phyloP scores from a whole-genome alignment of 805 yeast genomes.

The Candida parachauliodes region DNA sequence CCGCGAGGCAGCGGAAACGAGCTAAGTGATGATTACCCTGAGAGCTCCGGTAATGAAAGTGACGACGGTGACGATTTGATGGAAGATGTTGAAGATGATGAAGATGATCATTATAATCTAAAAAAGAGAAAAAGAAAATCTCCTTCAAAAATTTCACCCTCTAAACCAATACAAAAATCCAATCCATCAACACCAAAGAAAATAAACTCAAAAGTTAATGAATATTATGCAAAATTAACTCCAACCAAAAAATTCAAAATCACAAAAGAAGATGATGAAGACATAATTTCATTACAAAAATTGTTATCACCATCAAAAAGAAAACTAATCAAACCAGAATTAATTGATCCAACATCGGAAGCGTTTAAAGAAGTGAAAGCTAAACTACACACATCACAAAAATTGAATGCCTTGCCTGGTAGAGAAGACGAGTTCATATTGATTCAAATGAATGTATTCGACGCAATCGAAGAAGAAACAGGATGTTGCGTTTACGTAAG shows the following conservation, averaged over 20 bases:
- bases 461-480: slow-evolving; percentile 62
- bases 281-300: slow-evolving; percentile 11
- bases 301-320: slow-evolving; percentile 13
- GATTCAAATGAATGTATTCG: slow-evolving; percentile 64
- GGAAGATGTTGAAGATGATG: slow-evolving; percentile 16
- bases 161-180: slow-evolving; percentile 6
- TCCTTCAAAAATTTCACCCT: slow-evolving; percentile 7
- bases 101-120: slow-evolving; percentile 16
- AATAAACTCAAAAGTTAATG: slow-evolving; percentile 23
- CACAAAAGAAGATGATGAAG: slow-evolving; percentile 16
- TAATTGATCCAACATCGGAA: slow-evolving; percentile 20
- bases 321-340: neutral
- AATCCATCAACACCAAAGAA: slow-evolving; percentile 13
- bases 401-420: slow-evolving; percentile 65
- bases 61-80: slow-evolving; percentile 16
- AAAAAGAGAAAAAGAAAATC: slow-evolving; percentile 6
- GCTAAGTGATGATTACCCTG: no score
- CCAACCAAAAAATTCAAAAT: slow-evolving; percentile 24
- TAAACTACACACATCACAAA: slow-evolving; percentile 43
- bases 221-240: slow-evolving; percentile 17
- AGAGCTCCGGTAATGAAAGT: no score
- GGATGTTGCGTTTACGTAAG: slow-evolving; percentile 88
- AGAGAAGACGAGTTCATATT: slow-evolving; percentile 79
- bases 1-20: no score
- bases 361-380: slow-evolving; percentile 38